These are phyloP conservation scores for Grosmannia huntii DNA, from an alignment of 2,329 filamentous ascomycete genomes.

Conservation along the genomic window DNA sequence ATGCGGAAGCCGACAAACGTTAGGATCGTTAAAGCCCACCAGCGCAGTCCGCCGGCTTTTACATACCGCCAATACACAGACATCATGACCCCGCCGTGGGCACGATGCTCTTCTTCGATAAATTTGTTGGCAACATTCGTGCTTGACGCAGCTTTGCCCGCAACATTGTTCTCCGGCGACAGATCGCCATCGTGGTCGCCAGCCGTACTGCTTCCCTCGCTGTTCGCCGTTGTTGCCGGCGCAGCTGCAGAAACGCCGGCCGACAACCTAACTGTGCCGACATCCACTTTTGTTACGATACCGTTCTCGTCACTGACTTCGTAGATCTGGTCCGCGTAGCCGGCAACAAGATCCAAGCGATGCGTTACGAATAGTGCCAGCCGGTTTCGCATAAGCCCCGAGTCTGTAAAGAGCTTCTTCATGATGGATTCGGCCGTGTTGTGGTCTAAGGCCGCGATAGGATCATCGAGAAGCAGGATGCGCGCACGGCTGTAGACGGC, in stretches of 20 bases:
- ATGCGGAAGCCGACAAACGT: slow-evolving; percentile 52
- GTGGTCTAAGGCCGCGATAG: slow-evolving; percentile 50
- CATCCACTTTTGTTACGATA: slow-evolving; percentile 20
- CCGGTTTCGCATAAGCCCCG: slow-evolving; percentile 34
- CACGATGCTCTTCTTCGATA: slow-evolving; percentile 64
- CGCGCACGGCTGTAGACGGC: slow-evolving; percentile 46
- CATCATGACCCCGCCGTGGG: slow-evolving; percentile 61
- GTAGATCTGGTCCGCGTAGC: slow-evolving; percentile 61
- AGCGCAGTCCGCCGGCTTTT: slow-evolving; percentile 61
- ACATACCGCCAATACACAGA: slow-evolving; percentile 78
- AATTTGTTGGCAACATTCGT: slow-evolving; percentile 55
- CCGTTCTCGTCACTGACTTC: slow-evolving; percentile 49
- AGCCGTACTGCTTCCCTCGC: slow-evolving; percentile 6
- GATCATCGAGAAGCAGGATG: slow-evolving; percentile 48
- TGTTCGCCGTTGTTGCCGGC: slow-evolving; percentile 21
- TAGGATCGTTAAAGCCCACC: slow-evolving; percentile 56
- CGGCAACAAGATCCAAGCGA: slow-evolving; percentile 61
- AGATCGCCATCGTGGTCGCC: slow-evolving; percentile 18
- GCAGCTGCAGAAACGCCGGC: slow-evolving; percentile 16
- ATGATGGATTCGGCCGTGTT: slow-evolving; percentile 50
- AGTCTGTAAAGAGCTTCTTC: slow-evolving; percentile 36
- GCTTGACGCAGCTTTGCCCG: slow-evolving; percentile 24
- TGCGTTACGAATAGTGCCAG: slow-evolving; percentile 73
- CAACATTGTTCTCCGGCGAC: slow-evolving; percentile 17
- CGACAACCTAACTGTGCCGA: slow-evolving; percentile 13